Evolutionary conservation across 164 flowering plant species (phyloP).

Genomic region (Akebia trifoliata): DNA sequence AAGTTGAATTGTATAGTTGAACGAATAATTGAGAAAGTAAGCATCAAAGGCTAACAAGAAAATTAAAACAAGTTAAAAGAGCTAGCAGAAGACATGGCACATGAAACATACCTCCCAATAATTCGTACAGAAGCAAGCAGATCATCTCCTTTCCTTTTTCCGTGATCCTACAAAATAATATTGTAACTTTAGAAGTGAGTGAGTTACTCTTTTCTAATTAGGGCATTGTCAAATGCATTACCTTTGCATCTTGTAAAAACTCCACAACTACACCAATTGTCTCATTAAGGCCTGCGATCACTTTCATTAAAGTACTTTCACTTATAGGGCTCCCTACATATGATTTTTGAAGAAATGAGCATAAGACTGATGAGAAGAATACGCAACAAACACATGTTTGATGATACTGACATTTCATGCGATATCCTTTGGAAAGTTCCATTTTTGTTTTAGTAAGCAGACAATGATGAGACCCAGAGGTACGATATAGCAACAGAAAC

Average conservation of each 20-base stretch:
- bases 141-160: conserved; percentile 79
- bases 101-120: conserved; percentile 63
- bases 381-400: conserved; percentile 6
- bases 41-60: no score
- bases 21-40: no score
- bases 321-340: conserved; percentile 39
- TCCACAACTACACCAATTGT: conserved; percentile 71
- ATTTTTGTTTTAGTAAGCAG: no score
- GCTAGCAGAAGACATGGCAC: neutral
- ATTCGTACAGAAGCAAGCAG: conserved; percentile 88
- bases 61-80: neutral
- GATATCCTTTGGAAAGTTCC: no score
- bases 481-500: no score
- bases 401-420: neutral
- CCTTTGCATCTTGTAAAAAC: conserved; percentile 92
- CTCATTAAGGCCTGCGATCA: conserved; percentile 73
- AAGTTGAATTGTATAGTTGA: no score
- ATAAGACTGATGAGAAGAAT: conserved; percentile 5
- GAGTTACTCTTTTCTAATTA: neutral
- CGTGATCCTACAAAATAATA: conserved; percentile 58
- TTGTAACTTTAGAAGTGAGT: neutral
- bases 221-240: conserved; percentile 16
- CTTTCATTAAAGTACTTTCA: conserved; percentile 52
- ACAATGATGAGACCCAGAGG: no score
- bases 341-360: conserved; percentile 6